phyloP scores from a whole-genome alignment of 768 basidiomycete species.

The Amanita pallidorosea region DNA sequence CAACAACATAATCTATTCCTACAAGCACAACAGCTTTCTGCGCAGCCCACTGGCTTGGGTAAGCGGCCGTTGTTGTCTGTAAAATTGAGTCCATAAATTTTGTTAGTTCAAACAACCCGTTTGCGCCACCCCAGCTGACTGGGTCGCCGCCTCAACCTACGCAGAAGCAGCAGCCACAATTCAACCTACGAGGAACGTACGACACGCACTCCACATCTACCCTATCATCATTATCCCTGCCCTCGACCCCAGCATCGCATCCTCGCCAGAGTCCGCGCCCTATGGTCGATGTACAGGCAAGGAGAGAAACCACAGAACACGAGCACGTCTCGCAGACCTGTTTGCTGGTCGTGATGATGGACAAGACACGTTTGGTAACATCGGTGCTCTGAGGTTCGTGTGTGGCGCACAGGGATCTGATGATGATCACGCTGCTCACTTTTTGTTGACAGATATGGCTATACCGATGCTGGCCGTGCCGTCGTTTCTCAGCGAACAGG shows the following conservation, averaged over 20 bases:
- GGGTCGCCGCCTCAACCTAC: constrained; percentile 17
- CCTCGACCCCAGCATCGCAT: constrained; percentile 14
- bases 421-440: background rate
- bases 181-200: constrained; percentile 66
- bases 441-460: constrained; percentile 36
- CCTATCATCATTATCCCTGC: constrained; percentile 30
- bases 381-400: constrained; percentile 60
- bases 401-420: constrained; percentile 6
- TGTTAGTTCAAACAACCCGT: constrained; percentile 88
- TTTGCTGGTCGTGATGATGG: constrained; percentile 90
- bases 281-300: constrained; percentile 27
- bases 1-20: constrained; percentile 37
- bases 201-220: constrained; percentile 38
- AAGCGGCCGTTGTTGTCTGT: constrained; percentile 14
- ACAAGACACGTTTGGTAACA: constrained; percentile 91
- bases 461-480: constrained; percentile 39
- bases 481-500: constrained; percentile 37
- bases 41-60: constrained; percentile 73
- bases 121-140: constrained; percentile 44
- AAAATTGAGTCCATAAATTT: constrained; percentile 9
- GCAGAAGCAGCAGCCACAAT: constrained; percentile 31
- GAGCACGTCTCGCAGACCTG: constrained; percentile 72
- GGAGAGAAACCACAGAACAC: constrained; percentile 39
- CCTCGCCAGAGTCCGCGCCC: constrained; percentile 21
- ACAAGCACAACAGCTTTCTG: constrained; percentile 30